Percentiles rank a stretch among this genome's conserved stretches.
phyloP scores from a whole-genome alignment of 805 yeast species.

The Candida methanosorbosa region DNA sequence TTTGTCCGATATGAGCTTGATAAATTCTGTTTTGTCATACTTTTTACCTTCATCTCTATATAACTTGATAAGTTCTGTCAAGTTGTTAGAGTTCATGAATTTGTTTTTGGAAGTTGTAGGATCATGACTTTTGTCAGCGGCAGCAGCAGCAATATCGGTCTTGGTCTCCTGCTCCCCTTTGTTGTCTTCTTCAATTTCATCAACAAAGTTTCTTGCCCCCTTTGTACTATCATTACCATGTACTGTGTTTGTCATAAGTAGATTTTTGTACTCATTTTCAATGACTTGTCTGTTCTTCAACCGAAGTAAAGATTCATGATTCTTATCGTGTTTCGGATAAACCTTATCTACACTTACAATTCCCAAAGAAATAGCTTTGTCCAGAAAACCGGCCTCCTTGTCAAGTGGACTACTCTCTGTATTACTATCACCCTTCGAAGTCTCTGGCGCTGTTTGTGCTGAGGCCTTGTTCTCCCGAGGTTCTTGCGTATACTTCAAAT shows the following conservation, averaged over 20 bases:
- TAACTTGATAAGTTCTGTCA: neutral
- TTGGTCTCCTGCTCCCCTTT: neutral
- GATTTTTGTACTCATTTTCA: neutral
- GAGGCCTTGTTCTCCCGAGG: too few relatives aligned
- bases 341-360: neutral
- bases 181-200: neutral
- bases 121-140: neutral
- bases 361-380: conserved; percentile 1
- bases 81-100: neutral
- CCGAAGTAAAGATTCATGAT: conserved; percentile 1
- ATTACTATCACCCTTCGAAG: neutral
- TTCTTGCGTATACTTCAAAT: too few relatives aligned
- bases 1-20: too few relatives aligned
- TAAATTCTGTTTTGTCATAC: too few relatives aligned
- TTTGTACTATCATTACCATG: too few relatives aligned
- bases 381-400: neutral
- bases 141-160: neutral
- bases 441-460: neutral
- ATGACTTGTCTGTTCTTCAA: neutral
- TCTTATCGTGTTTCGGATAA: neutral
- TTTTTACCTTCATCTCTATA: too few relatives aligned
- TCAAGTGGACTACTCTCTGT: too few relatives aligned
- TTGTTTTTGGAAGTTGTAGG: neutral
- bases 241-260: too few relatives aligned
- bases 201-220: too few relatives aligned